Base-by-base conservation (phyloP, 495 filamentous ascomycete species). In the Venustampulla echinocandica region DNA sequence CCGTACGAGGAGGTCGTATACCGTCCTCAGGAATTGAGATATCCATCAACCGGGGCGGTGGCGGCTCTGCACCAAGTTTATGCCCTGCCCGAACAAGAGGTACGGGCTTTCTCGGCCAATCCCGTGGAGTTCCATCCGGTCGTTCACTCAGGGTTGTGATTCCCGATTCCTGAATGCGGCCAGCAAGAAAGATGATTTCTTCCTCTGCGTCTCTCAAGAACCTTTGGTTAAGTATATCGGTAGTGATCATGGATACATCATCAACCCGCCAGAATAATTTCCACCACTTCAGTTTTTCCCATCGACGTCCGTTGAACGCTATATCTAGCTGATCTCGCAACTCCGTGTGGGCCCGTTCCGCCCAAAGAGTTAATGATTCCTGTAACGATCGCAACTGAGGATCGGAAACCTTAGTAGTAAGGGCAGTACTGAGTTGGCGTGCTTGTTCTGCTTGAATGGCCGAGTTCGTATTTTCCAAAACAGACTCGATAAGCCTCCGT, bases 241-340 rank as follows among this genome's bases (percentile, higher is more conserved):
- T 78, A 1, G 83, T 76, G 37, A 92, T 77, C 73, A 86, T 81
- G 22, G 74, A 71, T 30, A 98, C 87, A 54, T 97, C 90, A 61
- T 97, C 92, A 36, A 87, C 86, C 10, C 84, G 81, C 87, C 88
- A 96, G 57, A 94, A 81, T 10, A 98, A 77, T 60, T 93, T 94
- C 85, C 86, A 97, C 92, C 90, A 98, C 9, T 75, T 73, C 1
- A 95, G 68, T 14, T 77, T 81, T 2, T 71, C 69, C 90, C 90
- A 97, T 20, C 73, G 63, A 30, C 66, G 69, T 28, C 77, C 77
- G 10, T 73, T 61, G 54, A 95, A 90, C 3, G 84, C 87, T 24
- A 69, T 61, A 45, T 87, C 81, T 1, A 97, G 79, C 24, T 83
- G 74, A 50, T 81, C 70, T 39, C 85, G 82, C 4, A 97, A 75